Evolutionary conservation across 1,139 yeast species (phyloP).

Genomic region (Taphrina deformans): DNA sequence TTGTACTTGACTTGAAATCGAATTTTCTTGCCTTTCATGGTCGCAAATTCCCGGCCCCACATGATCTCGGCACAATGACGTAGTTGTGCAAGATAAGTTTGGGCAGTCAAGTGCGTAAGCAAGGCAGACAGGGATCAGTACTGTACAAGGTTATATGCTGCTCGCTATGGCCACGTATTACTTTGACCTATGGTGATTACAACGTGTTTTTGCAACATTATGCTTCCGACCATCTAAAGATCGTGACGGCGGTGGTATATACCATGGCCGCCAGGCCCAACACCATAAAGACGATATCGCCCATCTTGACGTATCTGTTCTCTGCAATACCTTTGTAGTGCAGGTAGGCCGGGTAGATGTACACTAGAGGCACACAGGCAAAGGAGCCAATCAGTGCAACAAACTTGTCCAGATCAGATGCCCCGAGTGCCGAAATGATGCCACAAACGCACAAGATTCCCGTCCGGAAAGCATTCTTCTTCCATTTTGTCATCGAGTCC

Average conservation of each 20-base stretch:
- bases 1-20: too few relatives aligned
- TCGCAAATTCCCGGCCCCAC: not conserved
- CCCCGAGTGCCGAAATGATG: slow-evolving; percentile 65
- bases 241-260: slow-evolving; percentile 61
- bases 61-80: not conserved
- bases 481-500: slow-evolving; percentile 72
- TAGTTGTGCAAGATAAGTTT: too few relatives aligned
- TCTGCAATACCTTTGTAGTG: slow-evolving; percentile 51
- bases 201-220: not conserved
- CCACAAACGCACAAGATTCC: slow-evolving; percentile 66
- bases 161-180: too few relatives aligned
- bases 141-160: not conserved
- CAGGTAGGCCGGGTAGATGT: slow-evolving; percentile 87
- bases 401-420: slow-evolving; percentile 76
- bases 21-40: too few relatives aligned
- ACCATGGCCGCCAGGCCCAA: slow-evolving; percentile 56
- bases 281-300: slow-evolving; percentile 49
- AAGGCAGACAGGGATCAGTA: too few relatives aligned
- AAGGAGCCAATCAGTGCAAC: slow-evolving; percentile 91
- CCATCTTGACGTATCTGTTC: slow-evolving; percentile 42
- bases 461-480: slow-evolving; percentile 72
- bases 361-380: slow-evolving; percentile 93
- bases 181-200: too few relatives aligned
- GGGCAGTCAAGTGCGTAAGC: too few relatives aligned
- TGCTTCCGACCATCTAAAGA: slow-evolving; percentile 46